Percentiles rank a stretch among this genome's conserved stretches.
These are phyloP conservation scores for Colletotrichum shisoi DNA, from an alignment of 2,329 filamentous ascomycete species.

Conservation along the genomic window DNA sequence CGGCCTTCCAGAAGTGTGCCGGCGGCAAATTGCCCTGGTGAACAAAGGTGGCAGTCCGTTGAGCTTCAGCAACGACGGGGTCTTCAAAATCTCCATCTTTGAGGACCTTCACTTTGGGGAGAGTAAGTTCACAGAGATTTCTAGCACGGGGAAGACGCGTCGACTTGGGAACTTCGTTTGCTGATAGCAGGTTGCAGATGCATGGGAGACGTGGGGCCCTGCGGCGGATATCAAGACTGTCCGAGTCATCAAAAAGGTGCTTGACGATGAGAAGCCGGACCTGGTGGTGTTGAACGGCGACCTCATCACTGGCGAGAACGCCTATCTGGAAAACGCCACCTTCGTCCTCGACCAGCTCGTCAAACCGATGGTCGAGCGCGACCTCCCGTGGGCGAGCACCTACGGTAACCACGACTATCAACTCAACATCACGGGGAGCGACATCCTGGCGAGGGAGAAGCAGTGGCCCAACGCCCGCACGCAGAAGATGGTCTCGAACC, in stretches of 20 bases:
- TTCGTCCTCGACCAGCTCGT: conserved; percentile 68
- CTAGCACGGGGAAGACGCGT: no score
- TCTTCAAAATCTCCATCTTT: conserved; percentile 67
- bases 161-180: no score
- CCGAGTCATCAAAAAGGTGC: conserved; percentile 64
- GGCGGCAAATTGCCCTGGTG: not conserved
- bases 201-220: conserved; percentile 56
- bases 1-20: not conserved
- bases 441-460: conserved; percentile 55
- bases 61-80: conserved; percentile 54
- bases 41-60: conserved; percentile 40
- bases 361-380: conserved; percentile 62
- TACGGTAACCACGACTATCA: conserved; percentile 76
- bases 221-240: conserved; percentile 65
- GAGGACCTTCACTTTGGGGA: conserved; percentile 77
- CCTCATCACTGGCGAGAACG: conserved; percentile 73
- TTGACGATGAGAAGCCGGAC: conserved; percentile 61
- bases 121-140: conserved; percentile 52
- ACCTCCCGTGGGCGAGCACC: conserved; percentile 69
- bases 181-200: conserved; percentile 46
- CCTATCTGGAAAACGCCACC: conserved; percentile 62
- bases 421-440: conserved; percentile 62
- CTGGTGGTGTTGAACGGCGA: conserved; percentile 76
- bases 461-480: conserved; percentile 52
- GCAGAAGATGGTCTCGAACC: conserved; percentile 50